A percentile compares a stretch with the other conserved stretches of the same genome.
These are phyloP conservation scores for Arachis monticola DNA, from an alignment of 331 rosid genomes.

Conservation along the genomic window DNA sequence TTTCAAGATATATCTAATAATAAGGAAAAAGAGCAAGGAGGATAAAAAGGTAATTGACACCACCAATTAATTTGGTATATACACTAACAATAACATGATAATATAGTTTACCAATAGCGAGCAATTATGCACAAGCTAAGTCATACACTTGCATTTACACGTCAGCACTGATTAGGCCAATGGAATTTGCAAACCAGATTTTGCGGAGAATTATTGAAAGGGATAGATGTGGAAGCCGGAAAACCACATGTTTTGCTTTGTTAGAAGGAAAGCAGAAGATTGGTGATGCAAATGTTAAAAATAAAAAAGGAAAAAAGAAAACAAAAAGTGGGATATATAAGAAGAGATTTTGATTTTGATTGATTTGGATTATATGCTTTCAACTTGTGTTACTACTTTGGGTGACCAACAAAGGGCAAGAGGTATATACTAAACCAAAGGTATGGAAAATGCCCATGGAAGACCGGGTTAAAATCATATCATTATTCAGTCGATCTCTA, in stretches of 20 bases:
- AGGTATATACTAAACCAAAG: conserved; percentile 14
- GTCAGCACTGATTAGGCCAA: conserved; percentile 29
- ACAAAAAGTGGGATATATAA: background rate
- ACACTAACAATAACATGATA: conserved; percentile 3
- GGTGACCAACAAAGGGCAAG: conserved; percentile 35
- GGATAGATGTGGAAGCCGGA: conserved; percentile 9
- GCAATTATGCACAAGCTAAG: background rate
- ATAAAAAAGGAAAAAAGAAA: too few relatives aligned
- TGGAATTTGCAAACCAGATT: conserved; percentile 14
- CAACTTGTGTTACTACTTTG: conserved; percentile 39
- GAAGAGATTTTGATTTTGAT: background rate
- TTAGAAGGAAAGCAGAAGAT: background rate
- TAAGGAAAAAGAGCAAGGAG: background rate
- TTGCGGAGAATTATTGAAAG: conserved; percentile 32
- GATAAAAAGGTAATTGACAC: conserved; percentile 24
- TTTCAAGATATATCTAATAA: background rate
- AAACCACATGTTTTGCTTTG: conserved; percentile 37
- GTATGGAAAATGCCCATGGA: conserved; percentile 15
- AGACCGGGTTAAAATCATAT: background rate
- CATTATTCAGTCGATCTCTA: too few relatives aligned
- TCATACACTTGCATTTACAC: conserved; percentile 19
- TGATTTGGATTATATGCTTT: conserved; percentile 34
- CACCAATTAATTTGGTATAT: conserved; percentile 9
- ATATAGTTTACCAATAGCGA: conserved; percentile 10
- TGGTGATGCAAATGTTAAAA: background rate